Evolutionary conservation across 768 basidiomycete species (phyloP).

Genomic region (Mycena chlorophos): DNA sequence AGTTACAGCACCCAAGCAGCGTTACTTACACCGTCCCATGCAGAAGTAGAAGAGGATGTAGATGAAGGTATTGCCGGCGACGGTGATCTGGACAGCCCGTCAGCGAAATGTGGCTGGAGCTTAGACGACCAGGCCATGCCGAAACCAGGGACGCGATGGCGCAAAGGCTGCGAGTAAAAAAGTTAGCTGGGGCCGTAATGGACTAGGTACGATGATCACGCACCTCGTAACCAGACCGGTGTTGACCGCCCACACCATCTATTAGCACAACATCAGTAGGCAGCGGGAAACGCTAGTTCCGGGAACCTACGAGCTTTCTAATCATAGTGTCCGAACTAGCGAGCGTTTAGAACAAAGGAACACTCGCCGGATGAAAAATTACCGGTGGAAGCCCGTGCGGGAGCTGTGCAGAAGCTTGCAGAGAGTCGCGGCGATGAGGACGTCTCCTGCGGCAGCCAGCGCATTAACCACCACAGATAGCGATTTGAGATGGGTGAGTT

Average conservation of each 20-base stretch:
- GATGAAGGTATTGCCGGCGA: slow-evolving; percentile 49
- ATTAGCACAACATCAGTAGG: not conserved
- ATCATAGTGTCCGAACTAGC: slow-evolving; percentile 50
- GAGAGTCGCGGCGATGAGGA: slow-evolving; percentile 46
- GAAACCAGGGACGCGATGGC: slow-evolving; percentile 57
- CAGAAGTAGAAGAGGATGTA: slow-evolving; percentile 64
- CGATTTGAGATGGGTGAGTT: slow-evolving; percentile 38
- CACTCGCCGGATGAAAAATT: not conserved
- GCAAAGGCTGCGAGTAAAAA: slow-evolving; percentile 45
- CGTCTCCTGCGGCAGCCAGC: slow-evolving; percentile 45
- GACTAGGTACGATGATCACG: slow-evolving; percentile 1
- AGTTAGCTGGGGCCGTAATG: not conserved
- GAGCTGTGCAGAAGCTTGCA: slow-evolving; percentile 43
- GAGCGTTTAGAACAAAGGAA: not conserved
- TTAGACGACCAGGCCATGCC: slow-evolving; percentile 25
- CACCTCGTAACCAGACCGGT: slow-evolving; percentile 43
- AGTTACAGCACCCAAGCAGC: not conserved
- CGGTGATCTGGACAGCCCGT: slow-evolving; percentile 40
- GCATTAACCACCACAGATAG: slow-evolving; percentile 48
- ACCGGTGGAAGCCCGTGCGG: slow-evolving; percentile 52
- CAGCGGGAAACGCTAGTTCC: not conserved
- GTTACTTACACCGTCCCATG: slow-evolving; percentile 54
- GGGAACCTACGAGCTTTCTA: slow-evolving; percentile 38
- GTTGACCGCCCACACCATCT: slow-evolving; percentile 50
- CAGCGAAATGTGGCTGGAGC: not conserved